Evolutionary conservation across 164 flowering plant species (phyloP).

Genomic region (Warburgia ugandensis): DNA sequence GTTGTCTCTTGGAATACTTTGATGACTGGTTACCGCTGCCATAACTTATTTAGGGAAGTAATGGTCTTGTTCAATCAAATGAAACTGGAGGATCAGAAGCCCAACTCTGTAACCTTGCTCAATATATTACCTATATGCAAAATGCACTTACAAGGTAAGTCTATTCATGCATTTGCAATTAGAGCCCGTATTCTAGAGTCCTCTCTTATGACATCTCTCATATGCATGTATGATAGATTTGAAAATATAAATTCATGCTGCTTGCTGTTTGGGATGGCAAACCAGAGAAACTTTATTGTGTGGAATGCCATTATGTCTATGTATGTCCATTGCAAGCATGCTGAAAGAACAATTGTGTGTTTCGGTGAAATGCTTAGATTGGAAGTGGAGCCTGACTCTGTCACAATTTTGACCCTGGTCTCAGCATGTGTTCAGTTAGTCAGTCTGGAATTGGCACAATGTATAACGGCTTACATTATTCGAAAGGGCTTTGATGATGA

Average conservation of each 20-base stretch:
- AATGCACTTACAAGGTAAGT: constrained; percentile 33
- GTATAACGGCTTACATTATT: constrained; percentile 30
- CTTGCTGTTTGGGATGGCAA: constrained; percentile 33
- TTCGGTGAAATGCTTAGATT: constrained; percentile 30
- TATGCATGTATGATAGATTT: constrained; percentile 48
- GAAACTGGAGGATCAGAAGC: constrained; percentile 32
- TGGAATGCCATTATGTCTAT: constrained; percentile 59
- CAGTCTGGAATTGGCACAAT: constrained; percentile 17
- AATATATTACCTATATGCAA: constrained; percentile 37
- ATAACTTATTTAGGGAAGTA: constrained; percentile 23
- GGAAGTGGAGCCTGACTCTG: constrained; percentile 31
- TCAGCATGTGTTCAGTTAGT: constrained; percentile 37
- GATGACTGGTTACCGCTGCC: constrained; percentile 37
- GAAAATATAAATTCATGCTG: constrained; percentile 18
- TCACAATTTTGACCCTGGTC: constrained; percentile 35
- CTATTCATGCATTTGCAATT: constrained; percentile 43
- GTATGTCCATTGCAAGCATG: constrained; percentile 16
- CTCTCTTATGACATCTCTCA: constrained; percentile 44
- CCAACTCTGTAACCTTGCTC: constrained; percentile 44
- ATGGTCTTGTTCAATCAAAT: constrained; percentile 29
- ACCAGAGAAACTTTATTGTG: constrained; percentile 29
- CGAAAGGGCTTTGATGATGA: constrained; percentile 34
- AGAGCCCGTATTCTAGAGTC: constrained; percentile 23
- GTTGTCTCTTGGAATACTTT: constrained; percentile 63
- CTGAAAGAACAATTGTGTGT: constrained; percentile 21